Base-by-base conservation (phyloP, 129 eudicot species). In the Mikania micrantha region DNA sequence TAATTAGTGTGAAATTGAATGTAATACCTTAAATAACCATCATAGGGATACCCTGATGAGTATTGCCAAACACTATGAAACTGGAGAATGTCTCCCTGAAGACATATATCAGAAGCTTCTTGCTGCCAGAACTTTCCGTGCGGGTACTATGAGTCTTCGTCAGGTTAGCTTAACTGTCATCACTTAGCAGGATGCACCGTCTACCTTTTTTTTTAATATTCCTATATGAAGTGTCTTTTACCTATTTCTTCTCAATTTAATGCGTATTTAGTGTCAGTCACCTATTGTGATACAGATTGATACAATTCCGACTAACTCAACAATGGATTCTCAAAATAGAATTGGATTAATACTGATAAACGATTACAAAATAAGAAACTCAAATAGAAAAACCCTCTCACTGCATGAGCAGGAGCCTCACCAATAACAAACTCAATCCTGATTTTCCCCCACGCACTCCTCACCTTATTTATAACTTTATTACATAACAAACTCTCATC, bases 41-140 rank as follows among this genome's bases (percentile, higher is more conserved):
- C 74, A 42, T 83, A 92, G 96, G 83, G 96, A 92, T 72, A 92
- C 98, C 45, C 69, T 92, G 71, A 88, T 88, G 96, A 79, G 90
- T 76, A 88, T 92, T 49, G 98, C 96, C n/a, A 84, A 88, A 76
- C 96, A 92, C 73, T 88, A 86, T 60, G 96, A 92, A 92, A 84
- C 95, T 66, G 96, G 95, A 54, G 96, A 86, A 75, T 70, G 70
- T 72, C 93, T 92, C 72, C 95, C 96, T 27, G 96, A 92, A 48
- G 96, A 78, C 32, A 83, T 88, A 41, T 92, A 92, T 74, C 32
- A 70, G 76, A 92, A 92, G 84, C 95, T 92, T 82, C 88, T 92
- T 73, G 96, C 96, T 19, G 91, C 98, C 22, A 80, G 88, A 72
- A 92, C 98, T 44, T 92, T 81, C 65, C 96, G 87, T 76, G 96